phyloP scores from a whole-genome alignment of 805 yeast species.

The Scheffersomyces lignosus region DNA sequence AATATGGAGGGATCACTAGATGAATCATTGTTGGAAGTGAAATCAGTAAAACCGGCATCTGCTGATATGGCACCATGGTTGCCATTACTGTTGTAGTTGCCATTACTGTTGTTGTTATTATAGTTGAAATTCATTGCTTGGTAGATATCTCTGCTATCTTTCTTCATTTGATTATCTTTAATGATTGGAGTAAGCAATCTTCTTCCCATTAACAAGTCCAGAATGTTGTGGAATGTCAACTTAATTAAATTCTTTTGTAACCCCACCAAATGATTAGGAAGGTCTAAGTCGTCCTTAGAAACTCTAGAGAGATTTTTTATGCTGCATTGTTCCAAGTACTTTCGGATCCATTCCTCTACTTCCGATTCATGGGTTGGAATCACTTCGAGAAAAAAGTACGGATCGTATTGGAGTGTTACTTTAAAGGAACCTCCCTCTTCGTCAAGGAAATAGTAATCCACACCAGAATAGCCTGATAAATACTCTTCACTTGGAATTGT shows the following conservation, averaged over 20 bases:
- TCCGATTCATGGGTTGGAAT: slow-evolving; percentile 64
- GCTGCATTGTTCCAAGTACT: slow-evolving; percentile 57
- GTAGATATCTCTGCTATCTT: slow-evolving; percentile 67
- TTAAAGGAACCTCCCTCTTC: slow-evolving; percentile 97
- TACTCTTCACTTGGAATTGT: slow-evolving; percentile 59
- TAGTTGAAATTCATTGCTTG: slow-evolving; percentile 50
- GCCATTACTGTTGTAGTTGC: too few relatives aligned
- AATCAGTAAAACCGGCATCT: too few relatives aligned
- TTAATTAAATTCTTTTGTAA: slow-evolving; percentile 61
- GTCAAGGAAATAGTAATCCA: slow-evolving; percentile 90
- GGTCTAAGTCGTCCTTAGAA: slow-evolving; percentile 72
- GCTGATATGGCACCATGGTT: too few relatives aligned
- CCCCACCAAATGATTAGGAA: slow-evolving; percentile 88
- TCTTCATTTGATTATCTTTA: slow-evolving; percentile 59
- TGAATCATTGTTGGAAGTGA: slow-evolving; percentile 10
- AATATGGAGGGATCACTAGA: slow-evolving; percentile 56
- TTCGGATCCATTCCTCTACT: slow-evolving; percentile 80
- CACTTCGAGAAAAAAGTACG: slow-evolving; percentile 77
- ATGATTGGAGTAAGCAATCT: slow-evolving; percentile 68
- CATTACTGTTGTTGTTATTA: slow-evolving; percentile 12
- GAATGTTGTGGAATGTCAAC: slow-evolving; percentile 70
- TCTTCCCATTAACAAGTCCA: slow-evolving; percentile 75
- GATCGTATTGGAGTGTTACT: slow-evolving; percentile 78
- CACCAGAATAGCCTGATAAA: slow-evolving; percentile 72
- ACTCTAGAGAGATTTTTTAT: slow-evolving; percentile 58